These are phyloP conservation scores for Holtermannia corniformis DNA, from an alignment of 768 basidiomycete species.

Conservation along the genomic window DNA sequence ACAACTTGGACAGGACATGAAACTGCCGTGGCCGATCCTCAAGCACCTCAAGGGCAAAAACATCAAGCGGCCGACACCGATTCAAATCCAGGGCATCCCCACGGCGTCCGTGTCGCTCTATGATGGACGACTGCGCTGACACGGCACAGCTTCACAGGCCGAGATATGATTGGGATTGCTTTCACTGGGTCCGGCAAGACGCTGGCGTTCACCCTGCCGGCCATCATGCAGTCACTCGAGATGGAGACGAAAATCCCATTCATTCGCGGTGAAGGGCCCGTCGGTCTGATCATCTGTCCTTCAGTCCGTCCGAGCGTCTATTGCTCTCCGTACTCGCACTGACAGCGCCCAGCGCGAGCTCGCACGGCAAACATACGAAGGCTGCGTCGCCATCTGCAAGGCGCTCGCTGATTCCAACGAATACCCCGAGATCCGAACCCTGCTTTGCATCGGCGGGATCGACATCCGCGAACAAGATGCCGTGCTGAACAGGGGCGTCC, in stretches of 20 bases:
- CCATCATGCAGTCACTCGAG: constrained; percentile 92
- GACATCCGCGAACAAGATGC: constrained; percentile 97
- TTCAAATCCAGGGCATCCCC: constrained; percentile 93
- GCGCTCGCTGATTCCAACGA: constrained; percentile 64
- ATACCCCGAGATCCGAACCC: constrained; percentile 75
- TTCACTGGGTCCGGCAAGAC: constrained; percentile 99
- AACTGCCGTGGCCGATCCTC: constrained; percentile 79
- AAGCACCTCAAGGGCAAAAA: constrained; percentile 74
- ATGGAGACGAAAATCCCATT: constrained; percentile 86
- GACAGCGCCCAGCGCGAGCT: constrained; percentile 56
- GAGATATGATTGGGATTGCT: constrained; percentile 97
- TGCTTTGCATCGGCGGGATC: constrained; percentile 95
- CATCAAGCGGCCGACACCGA: constrained; percentile 81
- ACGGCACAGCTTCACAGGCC: constrained; percentile 66
- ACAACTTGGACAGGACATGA: constrained; percentile 68
- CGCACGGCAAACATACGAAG: constrained; percentile 94
- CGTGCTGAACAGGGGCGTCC: constrained; percentile 78
- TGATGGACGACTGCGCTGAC: not conserved
- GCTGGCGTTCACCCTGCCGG: constrained; percentile 91
- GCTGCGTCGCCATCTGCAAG: constrained; percentile 73
- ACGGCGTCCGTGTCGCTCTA: constrained; percentile 57
- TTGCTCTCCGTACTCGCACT: not conserved
- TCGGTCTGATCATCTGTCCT: constrained; percentile 93
- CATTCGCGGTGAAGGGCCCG: constrained; percentile 85
- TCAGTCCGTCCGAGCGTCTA: constrained; percentile 48